Conservation (phyloP, 306 rosid genomes). For the Medicago truncatula region MtrunA17r5.0-ANR NC_053048.1:10343501-10344000, state of each 20-base stretch:
- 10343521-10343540: too few species aligned
- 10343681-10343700: constrained; percentile 92
- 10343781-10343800: constrained; percentile 85
- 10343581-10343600: constrained; percentile 1
- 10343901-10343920: too few species aligned
- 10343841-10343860: neutral
- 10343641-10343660: constrained; percentile 95
- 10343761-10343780: constrained; percentile 84
- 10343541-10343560: too few species aligned
- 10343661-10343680: constrained; percentile 87
- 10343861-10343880: too few species aligned
- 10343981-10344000: too few species aligned
- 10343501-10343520: neutral
- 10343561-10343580: neutral
- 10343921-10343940: too few species aligned
- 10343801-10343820: constrained; percentile 89
- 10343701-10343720: constrained; percentile 98
- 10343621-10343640: constrained; percentile 51
- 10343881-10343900: too few species aligned
- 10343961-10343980: too few species aligned
- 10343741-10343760: constrained; percentile 83
- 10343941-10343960: too few species aligned
- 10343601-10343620: constrained; percentile 33
- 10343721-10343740: constrained; percentile 85
- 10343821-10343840: constrained; percentile 45